These are phyloP conservation scores for Wickerhamiella occidentalis DNA, from an alignment of 805 yeast species.

Conservation along the genomic window DNA sequence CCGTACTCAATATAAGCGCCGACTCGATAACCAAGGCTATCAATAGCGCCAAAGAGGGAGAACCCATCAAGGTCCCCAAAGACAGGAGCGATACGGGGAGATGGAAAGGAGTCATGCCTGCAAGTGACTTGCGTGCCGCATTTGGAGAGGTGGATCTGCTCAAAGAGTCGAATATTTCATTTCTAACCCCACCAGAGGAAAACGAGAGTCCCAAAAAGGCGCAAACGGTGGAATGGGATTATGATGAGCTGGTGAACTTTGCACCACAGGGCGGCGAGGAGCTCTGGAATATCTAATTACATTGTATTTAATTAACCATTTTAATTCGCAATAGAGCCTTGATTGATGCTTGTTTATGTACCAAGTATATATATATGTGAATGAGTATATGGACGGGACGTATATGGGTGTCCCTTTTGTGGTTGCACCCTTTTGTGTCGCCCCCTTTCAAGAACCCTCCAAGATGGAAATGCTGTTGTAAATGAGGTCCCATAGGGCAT, in stretches of 20 bases:
- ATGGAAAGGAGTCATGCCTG: constrained; percentile 21
- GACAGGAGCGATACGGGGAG: constrained; percentile 8
- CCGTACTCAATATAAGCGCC: constrained; percentile 26
- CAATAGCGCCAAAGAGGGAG: constrained; percentile 12
- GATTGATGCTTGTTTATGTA: too few relatives aligned
- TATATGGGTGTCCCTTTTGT: too few relatives aligned
- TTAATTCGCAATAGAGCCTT: too few relatives aligned
- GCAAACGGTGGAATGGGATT: constrained; percentile 14
- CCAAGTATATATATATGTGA: too few relatives aligned
- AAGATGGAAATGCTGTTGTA: constrained; percentile 20
- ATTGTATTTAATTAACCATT: too few relatives aligned
- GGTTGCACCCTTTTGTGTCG: not conserved
- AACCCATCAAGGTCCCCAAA: not conserved
- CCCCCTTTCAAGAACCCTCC: constrained; percentile 11
- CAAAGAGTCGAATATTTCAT: constrained; percentile 22
- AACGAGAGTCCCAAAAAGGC: not conserved
- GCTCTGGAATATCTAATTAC: constrained; percentile 6
- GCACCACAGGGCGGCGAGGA: constrained; percentile 8
- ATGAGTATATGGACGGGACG: too few relatives aligned
- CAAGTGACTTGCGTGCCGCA: constrained; percentile 26
- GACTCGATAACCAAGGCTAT: constrained; percentile 21
- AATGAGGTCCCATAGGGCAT: constrained; percentile 34
- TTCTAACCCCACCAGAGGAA: constrained; percentile 24
- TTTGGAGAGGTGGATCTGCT: constrained; percentile 26
- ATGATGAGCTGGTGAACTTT: constrained; percentile 13